phyloP scores from a whole-genome alignment of 2,329 filamentous ascomycete species.

The Mycosphaerella sp. region DNA sequence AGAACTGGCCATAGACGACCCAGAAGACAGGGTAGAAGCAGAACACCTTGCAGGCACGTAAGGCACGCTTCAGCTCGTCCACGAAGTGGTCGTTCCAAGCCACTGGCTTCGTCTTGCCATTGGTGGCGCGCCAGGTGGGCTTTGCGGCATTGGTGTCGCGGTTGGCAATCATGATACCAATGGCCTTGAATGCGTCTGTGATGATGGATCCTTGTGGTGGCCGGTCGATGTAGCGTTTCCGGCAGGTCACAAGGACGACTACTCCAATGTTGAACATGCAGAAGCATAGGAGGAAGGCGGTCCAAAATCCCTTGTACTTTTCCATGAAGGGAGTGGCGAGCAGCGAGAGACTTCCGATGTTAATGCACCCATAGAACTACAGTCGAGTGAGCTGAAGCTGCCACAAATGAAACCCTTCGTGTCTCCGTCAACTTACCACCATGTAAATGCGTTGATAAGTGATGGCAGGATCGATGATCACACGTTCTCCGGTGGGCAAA shows the following conservation, averaged over 20 bases:
- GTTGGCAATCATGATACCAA: slow-evolving; percentile 50
- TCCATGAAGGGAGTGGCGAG: slow-evolving; percentile 65
- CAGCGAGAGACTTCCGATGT: slow-evolving; percentile 62
- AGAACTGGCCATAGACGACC: slow-evolving; percentile 37
- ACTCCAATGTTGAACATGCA: slow-evolving; percentile 59
- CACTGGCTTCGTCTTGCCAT: slow-evolving; percentile 41
- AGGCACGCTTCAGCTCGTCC: slow-evolving; percentile 62
- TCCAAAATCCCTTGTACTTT: slow-evolving; percentile 59
- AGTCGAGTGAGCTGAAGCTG: too few species aligned
- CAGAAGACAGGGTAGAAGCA: slow-evolving; percentile 45
- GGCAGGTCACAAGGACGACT: slow-evolving; percentile 43
- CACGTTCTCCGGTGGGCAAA: slow-evolving; percentile 37
- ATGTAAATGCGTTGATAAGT: slow-evolving; percentile 46
- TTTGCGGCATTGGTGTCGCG: slow-evolving; percentile 58
- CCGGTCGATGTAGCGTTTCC: slow-evolving; percentile 37
- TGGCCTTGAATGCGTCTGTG: slow-evolving; percentile 57
- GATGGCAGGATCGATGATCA: slow-evolving; percentile 43
- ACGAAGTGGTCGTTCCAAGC: slow-evolving; percentile 65
- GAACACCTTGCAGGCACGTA: slow-evolving; percentile 64
- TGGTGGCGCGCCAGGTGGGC: slow-evolving; percentile 55
- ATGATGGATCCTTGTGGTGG: slow-evolving; percentile 58
- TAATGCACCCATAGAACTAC: slow-evolving; percentile 63
- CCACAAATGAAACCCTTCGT: too few species aligned
- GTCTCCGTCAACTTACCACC: slow-evolving; percentile 37
- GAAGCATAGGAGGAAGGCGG: slow-evolving; percentile 56